Evolutionary conservation across 805 yeast species (phyloP), one percentile per base, ranked within the genome.

Genomic region (Candida qinlingensis): DNA sequence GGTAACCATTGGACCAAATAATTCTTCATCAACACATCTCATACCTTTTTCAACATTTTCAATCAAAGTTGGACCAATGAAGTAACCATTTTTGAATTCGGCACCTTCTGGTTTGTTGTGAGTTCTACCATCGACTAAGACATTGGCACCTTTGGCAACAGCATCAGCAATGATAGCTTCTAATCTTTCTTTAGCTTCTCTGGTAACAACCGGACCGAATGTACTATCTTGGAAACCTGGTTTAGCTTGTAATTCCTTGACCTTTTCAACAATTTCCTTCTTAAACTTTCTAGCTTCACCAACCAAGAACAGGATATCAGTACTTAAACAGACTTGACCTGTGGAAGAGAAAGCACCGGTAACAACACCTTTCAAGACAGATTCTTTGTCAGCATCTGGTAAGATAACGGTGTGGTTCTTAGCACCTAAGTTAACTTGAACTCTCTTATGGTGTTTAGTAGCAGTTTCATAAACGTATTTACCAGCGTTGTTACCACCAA

Each of bases 321-420:
- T 80, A 9, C 88, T 87, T 86, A 85, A 81, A 69, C 92, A 85
- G 63, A 90, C 79, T 73, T 85, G 92, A 53, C 91, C 92, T 19
- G 91, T 90, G 45, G 91, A 90, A 33, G 91, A 89, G 65, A 85
- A 85, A 27, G 89, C 87, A 46, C 91, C 89, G 44, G 88, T 85
- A 50, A 74, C 81, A 42, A 85, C 69, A 47, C 86, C 83, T 61
- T 79, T 81, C 56, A 85, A 69, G 43, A 86, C 77, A 53, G 79
- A 79, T 52, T 70, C 66, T 65, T 80, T 78, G 67, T 82, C 78
- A 42, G 89, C 88, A 59, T 85, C 91, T 13, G 90, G 88, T 53
- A 83, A 70, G 13, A 85, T 79, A 47, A 85, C 75, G 60, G 85
- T 76, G 66, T 85, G 92, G 73, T 85, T 85, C 70, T 85, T 85